Percentiles rank a stretch among this genome's conserved stretches.
phyloP scores from a whole-genome alignment of 2,329 filamentous ascomycete genomes.

The Xylaria sp. region DNA sequence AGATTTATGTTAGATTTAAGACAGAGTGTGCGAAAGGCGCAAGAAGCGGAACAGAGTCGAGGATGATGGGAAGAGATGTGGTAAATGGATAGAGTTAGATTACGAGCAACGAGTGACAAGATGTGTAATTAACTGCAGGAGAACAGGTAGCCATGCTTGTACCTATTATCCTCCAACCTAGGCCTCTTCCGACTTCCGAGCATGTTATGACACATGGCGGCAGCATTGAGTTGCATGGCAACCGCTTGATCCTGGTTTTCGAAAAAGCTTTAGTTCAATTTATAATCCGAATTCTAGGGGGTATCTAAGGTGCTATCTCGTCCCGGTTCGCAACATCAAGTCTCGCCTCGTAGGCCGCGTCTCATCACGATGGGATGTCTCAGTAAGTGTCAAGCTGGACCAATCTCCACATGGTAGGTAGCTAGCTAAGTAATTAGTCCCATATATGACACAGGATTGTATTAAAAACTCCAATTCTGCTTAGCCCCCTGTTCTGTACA shows the following conservation, averaged over 20 bases:
- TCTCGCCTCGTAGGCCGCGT: background rate
- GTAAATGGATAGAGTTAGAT: conserved; percentile 25
- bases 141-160: background rate
- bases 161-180: background rate
- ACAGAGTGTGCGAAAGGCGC: background rate
- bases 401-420: background rate
- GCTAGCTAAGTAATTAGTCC: background rate
- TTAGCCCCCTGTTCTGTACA: background rate
- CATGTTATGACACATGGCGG: background rate
- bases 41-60: background rate
- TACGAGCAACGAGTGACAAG: conserved; percentile 22
- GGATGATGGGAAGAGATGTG: background rate
- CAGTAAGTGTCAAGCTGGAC: background rate
- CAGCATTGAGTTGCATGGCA: background rate
- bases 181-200: too few species aligned
- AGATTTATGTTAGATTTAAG: conserved; percentile 4
- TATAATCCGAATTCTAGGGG: conserved; percentile 15
- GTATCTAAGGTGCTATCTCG: conserved; percentile 28
- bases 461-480: background rate
- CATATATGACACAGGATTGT: background rate
- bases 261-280: background rate
- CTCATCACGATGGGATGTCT: background rate
- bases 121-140: background rate
- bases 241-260: background rate
- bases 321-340: background rate